A percentile compares a stretch with the other conserved stretches of the same genome.
phyloP scores from a whole-genome alignment of 805 yeast genomes.

The Suhomyces kilbournensis region DNA sequence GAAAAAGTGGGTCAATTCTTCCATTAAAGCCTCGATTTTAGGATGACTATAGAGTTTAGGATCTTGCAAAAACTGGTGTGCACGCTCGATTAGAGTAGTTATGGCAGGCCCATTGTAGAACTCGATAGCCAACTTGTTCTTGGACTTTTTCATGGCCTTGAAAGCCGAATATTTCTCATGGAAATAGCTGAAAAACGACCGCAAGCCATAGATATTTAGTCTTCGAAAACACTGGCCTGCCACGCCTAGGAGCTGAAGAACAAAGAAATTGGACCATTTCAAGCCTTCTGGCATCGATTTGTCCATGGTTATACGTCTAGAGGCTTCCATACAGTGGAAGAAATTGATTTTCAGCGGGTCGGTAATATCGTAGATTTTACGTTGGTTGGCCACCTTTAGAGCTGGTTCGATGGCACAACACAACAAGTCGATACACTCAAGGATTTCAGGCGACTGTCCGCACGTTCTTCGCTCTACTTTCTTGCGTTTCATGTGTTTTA shows the following conservation, averaged over 20 bases:
- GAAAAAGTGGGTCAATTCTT: constrained; percentile 59
- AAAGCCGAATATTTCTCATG: constrained; percentile 53
- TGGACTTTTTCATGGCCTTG: constrained; percentile 57
- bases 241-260: constrained; percentile 59
- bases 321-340: constrained; percentile 67
- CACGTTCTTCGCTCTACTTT: constrained; percentile 59
- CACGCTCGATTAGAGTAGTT: constrained; percentile 38
- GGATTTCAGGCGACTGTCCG: constrained; percentile 51
- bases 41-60: constrained; percentile 58
- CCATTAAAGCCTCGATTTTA: constrained; percentile 59
- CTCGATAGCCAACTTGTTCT: constrained; percentile 57
- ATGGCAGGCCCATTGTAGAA: constrained; percentile 57
- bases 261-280: constrained; percentile 68
- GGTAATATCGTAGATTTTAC: constrained; percentile 58
- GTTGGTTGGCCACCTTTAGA: constrained; percentile 58
- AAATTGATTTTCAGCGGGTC: constrained; percentile 70
- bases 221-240: constrained; percentile 71
- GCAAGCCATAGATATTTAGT: constrained; percentile 77
- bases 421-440: constrained; percentile 51
- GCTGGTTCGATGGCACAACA: constrained; percentile 68
- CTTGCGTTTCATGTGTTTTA: constrained; percentile 72
- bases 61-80: constrained; percentile 43
- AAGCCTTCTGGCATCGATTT: constrained; percentile 60
- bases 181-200: constrained; percentile 70
- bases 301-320: constrained; percentile 54